Evolutionary conservation across 2,329 filamentous ascomycete genomes (phyloP).

Genomic region (Microsporum audouinii): DNA sequence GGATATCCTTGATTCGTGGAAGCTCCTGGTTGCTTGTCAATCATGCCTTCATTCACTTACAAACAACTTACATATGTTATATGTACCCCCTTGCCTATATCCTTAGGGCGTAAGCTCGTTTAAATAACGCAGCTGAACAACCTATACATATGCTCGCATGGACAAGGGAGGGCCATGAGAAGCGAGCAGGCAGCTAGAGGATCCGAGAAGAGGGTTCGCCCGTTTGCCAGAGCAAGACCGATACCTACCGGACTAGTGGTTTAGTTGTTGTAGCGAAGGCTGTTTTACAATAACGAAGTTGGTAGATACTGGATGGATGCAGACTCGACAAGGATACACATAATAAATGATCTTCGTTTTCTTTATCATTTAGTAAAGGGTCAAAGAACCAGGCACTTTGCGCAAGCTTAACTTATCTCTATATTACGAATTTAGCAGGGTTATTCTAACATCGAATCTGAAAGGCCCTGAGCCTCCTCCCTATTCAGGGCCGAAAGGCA

Average conservation of each 20-base stretch:
- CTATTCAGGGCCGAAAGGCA: background rate
- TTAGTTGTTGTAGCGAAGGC: background rate
- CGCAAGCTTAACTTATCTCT: background rate
- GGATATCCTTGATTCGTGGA: background rate
- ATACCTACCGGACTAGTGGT: background rate
- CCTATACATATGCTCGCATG: background rate
- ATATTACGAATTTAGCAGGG: background rate
- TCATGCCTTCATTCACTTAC: background rate
- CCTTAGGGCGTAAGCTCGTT: background rate
- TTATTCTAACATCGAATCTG: background rate
- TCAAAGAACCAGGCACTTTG: background rate
- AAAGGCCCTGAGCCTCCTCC: background rate
- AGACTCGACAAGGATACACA: too few species aligned
- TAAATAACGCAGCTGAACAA: background rate
- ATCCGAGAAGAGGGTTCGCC: background rate
- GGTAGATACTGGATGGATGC: too few species aligned
- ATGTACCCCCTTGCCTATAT: background rate
- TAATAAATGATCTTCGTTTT: too few species aligned
- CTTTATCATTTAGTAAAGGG: background rate
- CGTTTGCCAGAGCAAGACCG: background rate
- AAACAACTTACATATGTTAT: background rate
- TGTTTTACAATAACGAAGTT: background rate
- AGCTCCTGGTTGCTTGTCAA: background rate
- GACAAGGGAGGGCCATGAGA: background rate
- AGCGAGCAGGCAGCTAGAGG: background rate